Evolutionary conservation across 2,329 filamentous ascomycete species (phyloP), one percentile per base, ranked within the genome.

Genomic region (Fusarium neocosmosporiellum): DNA sequence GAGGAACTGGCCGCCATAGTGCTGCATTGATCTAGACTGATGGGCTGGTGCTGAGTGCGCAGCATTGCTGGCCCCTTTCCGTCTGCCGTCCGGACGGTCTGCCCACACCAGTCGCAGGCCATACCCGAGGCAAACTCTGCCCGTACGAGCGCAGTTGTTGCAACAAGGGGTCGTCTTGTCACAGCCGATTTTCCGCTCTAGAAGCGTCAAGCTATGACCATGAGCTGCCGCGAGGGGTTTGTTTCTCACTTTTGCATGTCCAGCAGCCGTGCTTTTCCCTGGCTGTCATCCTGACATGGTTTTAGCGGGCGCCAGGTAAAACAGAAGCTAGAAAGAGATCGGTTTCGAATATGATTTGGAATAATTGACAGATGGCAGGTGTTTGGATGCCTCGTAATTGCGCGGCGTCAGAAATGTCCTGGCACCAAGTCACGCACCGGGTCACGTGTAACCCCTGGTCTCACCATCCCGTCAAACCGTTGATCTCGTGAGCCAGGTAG

Each of bases 161-260:
- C 46, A 46, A 16, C 11, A 43, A 18, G 41, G 50, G 13, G 36
- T 14, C 16, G 7, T 58, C 7, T 20, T 54, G 24, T 60, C 59
- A 39, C 29, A 53, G 7, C 59, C 39, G 34, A 31, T 58, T 20
- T 66, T 63, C 18, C 46, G 46, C 20, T 18, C 59, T 59, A 7
- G n/a, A 55, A 24, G 6, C n/a, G 27, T 36, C 29, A 63, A 34
- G n/a, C 46, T 53, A 31, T 53, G 46, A 33, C 46, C 46, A 53
- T n/a, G 27, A 53, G 46, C 27, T 18, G 18, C 27, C 27, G 18
- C 27, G 14, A 29, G 27, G 46, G 46, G 46, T 20, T 53, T 53
- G 46, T 53, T 53, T 57, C 57, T 72, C 41, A 48, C 50, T 22
- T 29, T 67, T 61, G 69, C 33, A 53, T 27, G 33, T 50, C 31